Evolutionary conservation across 441 rosid genomes (phyloP).

Genomic region (Lepidium campestre): DNA sequence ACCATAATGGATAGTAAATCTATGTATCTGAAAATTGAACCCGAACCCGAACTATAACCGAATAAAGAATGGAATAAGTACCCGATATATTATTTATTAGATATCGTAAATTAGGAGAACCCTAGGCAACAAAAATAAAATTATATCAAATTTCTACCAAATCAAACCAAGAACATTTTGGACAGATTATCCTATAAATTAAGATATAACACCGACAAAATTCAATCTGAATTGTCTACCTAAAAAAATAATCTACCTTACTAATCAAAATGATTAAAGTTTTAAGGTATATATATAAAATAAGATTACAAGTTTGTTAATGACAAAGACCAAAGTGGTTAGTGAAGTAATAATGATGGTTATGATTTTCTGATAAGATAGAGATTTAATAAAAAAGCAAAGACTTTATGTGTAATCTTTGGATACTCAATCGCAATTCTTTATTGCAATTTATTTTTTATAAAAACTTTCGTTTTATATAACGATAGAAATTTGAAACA

Average conservation of each 20-base stretch:
- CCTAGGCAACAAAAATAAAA: too few species aligned
- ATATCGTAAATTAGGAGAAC: too few species aligned
- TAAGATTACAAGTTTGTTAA: conserved; percentile 9
- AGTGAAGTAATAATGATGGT: conserved; percentile 23
- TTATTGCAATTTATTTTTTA: too few species aligned
- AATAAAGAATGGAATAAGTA: too few species aligned
- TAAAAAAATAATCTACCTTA: background rate
- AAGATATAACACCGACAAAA: background rate
- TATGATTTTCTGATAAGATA: conserved; percentile 27
- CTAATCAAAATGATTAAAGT: background rate
- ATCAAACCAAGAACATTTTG: background rate
- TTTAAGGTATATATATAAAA: background rate
- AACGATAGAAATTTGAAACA: too few species aligned
- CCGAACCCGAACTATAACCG: too few species aligned
- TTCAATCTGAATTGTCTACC: background rate
- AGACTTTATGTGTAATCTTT: conserved; percentile 34
- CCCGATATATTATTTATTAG: too few species aligned
- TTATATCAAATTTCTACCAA: background rate
- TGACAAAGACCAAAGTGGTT: conserved; percentile 8
- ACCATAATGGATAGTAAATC: too few species aligned
- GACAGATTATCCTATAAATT: background rate
- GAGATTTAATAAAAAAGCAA: conserved; percentile 33
- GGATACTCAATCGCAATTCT: conserved; percentile 6
- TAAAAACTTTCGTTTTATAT: too few species aligned
- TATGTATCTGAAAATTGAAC: too few species aligned